Evolutionary conservation across 129 eudicot genomes (phyloP).

Genomic region (Arctium minus): DNA sequence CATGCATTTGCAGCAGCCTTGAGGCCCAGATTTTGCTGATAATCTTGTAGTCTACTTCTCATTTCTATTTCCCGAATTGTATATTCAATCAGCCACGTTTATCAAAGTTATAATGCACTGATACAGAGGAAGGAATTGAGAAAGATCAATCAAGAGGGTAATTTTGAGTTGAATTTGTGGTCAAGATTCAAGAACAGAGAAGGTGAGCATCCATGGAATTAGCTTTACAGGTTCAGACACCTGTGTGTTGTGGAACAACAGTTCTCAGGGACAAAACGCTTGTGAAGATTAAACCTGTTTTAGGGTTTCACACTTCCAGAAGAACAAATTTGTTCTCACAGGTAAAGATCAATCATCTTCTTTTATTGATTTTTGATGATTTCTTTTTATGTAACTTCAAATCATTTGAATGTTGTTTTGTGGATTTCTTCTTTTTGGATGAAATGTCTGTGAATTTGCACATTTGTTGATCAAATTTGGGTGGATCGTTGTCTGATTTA

Average conservation of each 20-base stretch:
- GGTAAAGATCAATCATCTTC: constrained; percentile 30
- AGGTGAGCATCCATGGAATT: constrained; percentile 48
- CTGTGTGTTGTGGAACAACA: constrained; percentile 38
- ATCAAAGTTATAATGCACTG: constrained; percentile 4
- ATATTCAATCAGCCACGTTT: background rate
- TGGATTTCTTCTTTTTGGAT: background rate
- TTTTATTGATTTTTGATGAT: background rate
- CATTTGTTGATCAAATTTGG: constrained; percentile 1
- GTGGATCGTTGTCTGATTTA: background rate
- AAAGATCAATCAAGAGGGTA: constrained; percentile 17
- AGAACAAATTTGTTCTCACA: constrained; percentile 37
- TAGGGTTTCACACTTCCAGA: constrained; percentile 42
- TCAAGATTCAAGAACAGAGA: constrained; percentile 19
- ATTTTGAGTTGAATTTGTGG: constrained; percentile 8
- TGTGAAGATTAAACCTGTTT: constrained; percentile 51
- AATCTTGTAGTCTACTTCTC: constrained; percentile 12
- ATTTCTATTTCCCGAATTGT: background rate
- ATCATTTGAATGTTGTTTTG: constrained; percentile 2
- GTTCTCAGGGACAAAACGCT: constrained; percentile 28
- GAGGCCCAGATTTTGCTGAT: constrained; percentile 45
- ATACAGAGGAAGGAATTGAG: background rate
- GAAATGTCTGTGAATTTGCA: constrained; percentile 16
- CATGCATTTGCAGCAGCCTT: constrained; percentile 38
- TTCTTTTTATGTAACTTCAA: background rate
- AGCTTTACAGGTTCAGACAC: constrained; percentile 43